These are phyloP conservation scores for Ceratocystis diversiconidia DNA, from an alignment of 2,329 filamentous ascomycete species.

Conservation along the genomic window DNA sequence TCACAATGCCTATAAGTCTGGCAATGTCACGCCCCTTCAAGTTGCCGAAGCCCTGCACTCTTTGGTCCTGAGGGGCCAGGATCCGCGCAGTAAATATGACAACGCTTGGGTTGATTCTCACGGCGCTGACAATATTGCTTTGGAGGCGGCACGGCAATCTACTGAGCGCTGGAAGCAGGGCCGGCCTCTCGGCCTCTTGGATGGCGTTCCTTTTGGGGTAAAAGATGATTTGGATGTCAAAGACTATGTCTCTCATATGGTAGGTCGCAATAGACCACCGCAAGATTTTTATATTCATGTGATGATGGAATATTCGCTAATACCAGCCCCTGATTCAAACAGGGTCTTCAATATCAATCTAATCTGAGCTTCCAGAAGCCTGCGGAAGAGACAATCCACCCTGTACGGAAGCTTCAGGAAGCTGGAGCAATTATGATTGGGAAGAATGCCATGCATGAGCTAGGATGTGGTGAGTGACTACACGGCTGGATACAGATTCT, in stretches of 20 bases:
- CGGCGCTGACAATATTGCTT: constrained; percentile 40
- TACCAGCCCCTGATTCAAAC: not conserved
- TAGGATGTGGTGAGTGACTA: constrained; percentile 47
- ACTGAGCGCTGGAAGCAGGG: constrained; percentile 57
- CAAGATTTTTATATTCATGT: not conserved
- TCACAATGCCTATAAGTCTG: constrained; percentile 56
- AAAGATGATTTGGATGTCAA: constrained; percentile 67
- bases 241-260: constrained; percentile 54
- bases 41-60: constrained; percentile 59
- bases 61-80: constrained; percentile 47
- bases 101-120: constrained; percentile 59
- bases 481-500: constrained; percentile 1
- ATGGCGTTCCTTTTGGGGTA: constrained; percentile 69
- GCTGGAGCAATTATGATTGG: constrained; percentile 62
- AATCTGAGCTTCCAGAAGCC: constrained; percentile 37
- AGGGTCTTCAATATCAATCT: constrained; percentile 35
- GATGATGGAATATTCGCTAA: not conserved
- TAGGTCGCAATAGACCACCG: constrained; percentile 31
- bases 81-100: constrained; percentile 45
- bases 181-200: constrained; percentile 51
- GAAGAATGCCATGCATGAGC: constrained; percentile 67
- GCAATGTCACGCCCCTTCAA: constrained; percentile 54
- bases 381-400: constrained; percentile 49
- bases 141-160: constrained; percentile 56
- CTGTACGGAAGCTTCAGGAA: constrained; percentile 54